Conservation (phyloP, 2,329 filamentous ascomycete genomes). For the Botrytis galanthina region DNA sequence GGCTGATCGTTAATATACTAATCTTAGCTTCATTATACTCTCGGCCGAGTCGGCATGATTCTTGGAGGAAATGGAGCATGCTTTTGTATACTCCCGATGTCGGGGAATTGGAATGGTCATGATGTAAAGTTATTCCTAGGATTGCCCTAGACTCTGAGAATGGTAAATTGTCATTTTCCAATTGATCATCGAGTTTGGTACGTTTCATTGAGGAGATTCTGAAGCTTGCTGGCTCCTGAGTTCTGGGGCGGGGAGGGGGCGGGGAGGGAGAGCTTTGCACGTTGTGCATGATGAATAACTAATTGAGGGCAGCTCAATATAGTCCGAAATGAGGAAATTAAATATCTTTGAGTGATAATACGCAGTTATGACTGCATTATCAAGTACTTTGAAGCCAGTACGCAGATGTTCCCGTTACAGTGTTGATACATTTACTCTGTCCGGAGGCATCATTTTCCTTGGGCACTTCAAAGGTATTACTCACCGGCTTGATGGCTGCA, state of each 20-base stretch:
- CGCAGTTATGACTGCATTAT: not conserved
- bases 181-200: not conserved
- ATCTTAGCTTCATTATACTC: not conserved
- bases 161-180: not conserved
- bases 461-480: rapidly evolving
- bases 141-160: not conserved
- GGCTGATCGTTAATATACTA: not conserved
- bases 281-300: not conserved
- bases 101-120: not conserved
- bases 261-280: not conserved
- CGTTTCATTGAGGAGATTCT: not conserved
- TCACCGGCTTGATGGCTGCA: rapidly evolving
- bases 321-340: rapidly evolving
- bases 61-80: not conserved
- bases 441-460: not conserved
- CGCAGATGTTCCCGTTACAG: not conserved
- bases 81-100: not conserved
- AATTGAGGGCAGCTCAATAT: not conserved
- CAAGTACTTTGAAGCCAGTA: not conserved
- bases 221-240: not conserved
- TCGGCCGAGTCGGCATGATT: not conserved
- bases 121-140: not conserved
- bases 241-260: too few relatives aligned
- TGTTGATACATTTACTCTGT: not conserved
- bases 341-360: not conserved